Base-by-base conservation (phyloP, 495 filamentous ascomycete species). In the Aspergillus asperescens region DNA sequence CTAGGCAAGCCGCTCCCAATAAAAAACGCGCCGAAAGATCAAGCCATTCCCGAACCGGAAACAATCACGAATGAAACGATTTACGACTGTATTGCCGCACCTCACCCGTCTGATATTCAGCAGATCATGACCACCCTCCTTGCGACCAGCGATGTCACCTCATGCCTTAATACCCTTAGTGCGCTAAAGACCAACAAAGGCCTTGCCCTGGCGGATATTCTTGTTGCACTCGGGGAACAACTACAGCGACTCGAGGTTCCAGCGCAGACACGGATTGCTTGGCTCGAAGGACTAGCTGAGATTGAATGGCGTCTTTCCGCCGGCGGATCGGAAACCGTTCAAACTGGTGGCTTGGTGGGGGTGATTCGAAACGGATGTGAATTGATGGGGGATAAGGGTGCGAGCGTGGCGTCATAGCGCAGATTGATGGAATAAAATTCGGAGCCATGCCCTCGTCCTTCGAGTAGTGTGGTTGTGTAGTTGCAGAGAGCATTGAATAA, bases 61-160 rank as follows among this genome's bases (percentile, higher is more conserved):
- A 77, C 77, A 8, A 95, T 97, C 72, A 96, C 91, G 20, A 86
- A 89, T 56, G 78, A 84, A 37, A 91, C 90, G 5, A 96, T 99
- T 63, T 97, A 95, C 75, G 88, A 94, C 69, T 99, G 93, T 67
- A 93, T 99, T 64, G 94, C 94, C 24, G 90, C 93, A 0, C 93
- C 93, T 7, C 92, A 93, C 62, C 94, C 93, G 0, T 78, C 81
- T 1, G 93, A 96, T 62, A 95, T 97, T 58, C 75, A 81, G 59
- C 77, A 86, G 56, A 98, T 98, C 55, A 76, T 87, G 46, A 75
- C 82, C 54, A 95, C 90, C 3, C 79, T 98, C 23, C 80, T 97
- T 5, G 81, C 75, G 15, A 95, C 84, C 3, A 80, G 82, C 40
- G 90, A 97, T 60, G 85, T 97, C 15, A 95, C 85, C 0, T 85